Evolutionary conservation across 1,139 yeast genomes (phyloP), one percentile per base, ranked within the genome.

Genomic region (Taphrina flavorubra): DNA sequence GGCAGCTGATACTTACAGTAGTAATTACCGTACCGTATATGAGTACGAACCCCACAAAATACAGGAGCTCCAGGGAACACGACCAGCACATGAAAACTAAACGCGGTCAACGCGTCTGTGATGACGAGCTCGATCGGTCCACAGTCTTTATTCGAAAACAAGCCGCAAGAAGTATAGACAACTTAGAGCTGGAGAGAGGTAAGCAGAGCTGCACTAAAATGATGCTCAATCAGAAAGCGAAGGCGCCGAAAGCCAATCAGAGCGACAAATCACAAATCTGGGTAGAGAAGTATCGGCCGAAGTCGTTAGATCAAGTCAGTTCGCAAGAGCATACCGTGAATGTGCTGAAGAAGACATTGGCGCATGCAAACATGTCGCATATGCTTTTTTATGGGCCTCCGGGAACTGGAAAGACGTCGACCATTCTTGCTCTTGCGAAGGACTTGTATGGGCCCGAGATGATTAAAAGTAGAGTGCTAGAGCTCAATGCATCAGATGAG

Each of bases 321-420:
- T 90, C 98, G 0, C 99, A 94, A 76, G 95, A 89, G 67, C 94
- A 91, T 74, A 92, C 98, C 0, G 90, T 92, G 10, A 85, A 84
- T 37, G 96, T 94, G n/a, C 81, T 94, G 72, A 88, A 89, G 77
- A 86, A 87, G 75, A 89, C 97, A 0, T 78, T 95, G 40, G 83
- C 86, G 68, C 85, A 95, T 1, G 89, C 94, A 58, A 92, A 94
- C 76, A 80, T 78, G 66, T 98, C 99, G 1, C 98, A 94, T 77
- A 90, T 92, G 97, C 80, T 94, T 63, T 92, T 92, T 79, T 92
- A 92, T 77, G 98, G 98, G 0, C 97, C 98, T 6, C 97, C 98
- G 65, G 98, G 98, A 42, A 92, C 98, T 0, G 98, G 98, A 71
- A 92, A 92, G 76, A 92, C 98, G 0, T 91, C 97, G 0, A 92